Conservation (phyloP, 768 basidiomycete genomes). For the Trametes cubensis region DNA sequence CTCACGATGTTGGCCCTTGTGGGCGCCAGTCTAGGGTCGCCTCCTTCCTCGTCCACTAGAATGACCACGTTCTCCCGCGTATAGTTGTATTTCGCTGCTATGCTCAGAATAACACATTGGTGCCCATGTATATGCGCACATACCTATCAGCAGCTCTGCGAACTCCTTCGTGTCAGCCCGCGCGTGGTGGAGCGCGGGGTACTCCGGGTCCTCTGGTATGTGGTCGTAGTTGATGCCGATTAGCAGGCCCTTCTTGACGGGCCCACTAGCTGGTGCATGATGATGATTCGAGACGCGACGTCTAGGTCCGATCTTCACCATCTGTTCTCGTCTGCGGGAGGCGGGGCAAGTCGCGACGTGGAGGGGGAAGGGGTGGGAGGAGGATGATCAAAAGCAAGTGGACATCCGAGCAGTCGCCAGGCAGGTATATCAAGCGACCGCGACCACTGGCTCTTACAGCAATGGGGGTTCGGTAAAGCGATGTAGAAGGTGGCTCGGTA, state of each 20-base stretch:
- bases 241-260: slow-evolving; percentile 23
- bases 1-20: slow-evolving; percentile 25
- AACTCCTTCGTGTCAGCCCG: slow-evolving; percentile 23
- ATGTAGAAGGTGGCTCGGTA: too few species aligned
- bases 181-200: slow-evolving; percentile 12
- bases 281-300: neutral
- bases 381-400: neutral
- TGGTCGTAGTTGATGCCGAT: slow-evolving; percentile 26
- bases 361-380: too few species aligned
- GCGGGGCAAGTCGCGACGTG: too few species aligned
- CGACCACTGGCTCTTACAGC: neutral
- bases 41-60: slow-evolving; percentile 21
- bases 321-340: neutral
- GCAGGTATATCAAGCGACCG: neutral
- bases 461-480: too few species aligned
- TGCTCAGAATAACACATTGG: too few species aligned
- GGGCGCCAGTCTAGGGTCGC: slow-evolving; percentile 4
- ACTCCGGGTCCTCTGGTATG: neutral
- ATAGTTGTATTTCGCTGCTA: slow-evolving; percentile 22
- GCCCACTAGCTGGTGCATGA: neutral
- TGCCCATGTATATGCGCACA: neutral
- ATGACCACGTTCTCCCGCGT: slow-evolving; percentile 20
- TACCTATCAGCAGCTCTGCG: slow-evolving; percentile 22
- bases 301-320: slow-evolving; percentile 21
- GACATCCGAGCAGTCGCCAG: slow-evolving; percentile 1